Percentiles rank a stretch among this genome's conserved stretches.
These are phyloP conservation scores for Leishmania arabica DNA, from an alignment of 208 protist genomes.

Conservation along the genomic window DNA sequence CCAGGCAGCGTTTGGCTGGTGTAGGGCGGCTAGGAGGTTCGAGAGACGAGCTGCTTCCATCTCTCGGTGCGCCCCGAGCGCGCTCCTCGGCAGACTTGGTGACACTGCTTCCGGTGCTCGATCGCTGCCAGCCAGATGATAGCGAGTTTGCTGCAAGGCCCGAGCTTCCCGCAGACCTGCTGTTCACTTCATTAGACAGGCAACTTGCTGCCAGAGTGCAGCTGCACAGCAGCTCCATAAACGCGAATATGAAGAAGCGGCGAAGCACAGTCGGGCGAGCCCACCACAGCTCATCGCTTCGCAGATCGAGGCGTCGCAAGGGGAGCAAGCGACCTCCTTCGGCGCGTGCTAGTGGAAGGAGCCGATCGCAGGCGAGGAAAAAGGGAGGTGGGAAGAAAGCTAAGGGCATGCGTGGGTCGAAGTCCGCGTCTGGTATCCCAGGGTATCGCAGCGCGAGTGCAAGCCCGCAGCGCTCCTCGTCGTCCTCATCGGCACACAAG, in stretches of 20 bases:
- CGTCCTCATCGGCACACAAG: not conserved
- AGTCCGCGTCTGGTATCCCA: not conserved
- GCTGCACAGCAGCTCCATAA: constrained; percentile 18
- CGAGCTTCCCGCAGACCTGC: constrained; percentile 21
- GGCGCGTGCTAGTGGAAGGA: constrained; percentile 1
- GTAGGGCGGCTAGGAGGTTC: not conserved
- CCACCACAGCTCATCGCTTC: constrained; percentile 16
- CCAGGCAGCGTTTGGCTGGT: constrained; percentile 11
- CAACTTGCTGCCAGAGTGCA: constrained; percentile 7
- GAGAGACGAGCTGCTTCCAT: constrained; percentile 12
- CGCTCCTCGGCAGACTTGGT: constrained; percentile 21
- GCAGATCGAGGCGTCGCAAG: constrained; percentile 6
- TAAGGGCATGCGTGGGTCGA: not conserved
- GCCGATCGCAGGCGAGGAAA: constrained; percentile 5
- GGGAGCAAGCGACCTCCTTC: constrained; percentile 7
- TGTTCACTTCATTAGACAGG: constrained; percentile 24
- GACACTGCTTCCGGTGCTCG: constrained; percentile 14
- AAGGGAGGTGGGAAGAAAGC: constrained; percentile 10
- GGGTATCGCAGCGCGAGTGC: not conserved
- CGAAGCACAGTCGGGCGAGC: constrained; percentile 15
- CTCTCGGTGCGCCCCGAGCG: not conserved
- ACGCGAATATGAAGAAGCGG: constrained; percentile 13
- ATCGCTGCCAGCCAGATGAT: constrained; percentile 22
- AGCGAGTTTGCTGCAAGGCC: constrained; percentile 8
- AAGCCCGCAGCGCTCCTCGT: constrained; percentile 3